A percentile compares a stretch with the other conserved stretches of the same genome.
Evolutionary conservation across 768 basidiomycete genomes (phyloP).

Genomic region (Calocera viscosa): DNA sequence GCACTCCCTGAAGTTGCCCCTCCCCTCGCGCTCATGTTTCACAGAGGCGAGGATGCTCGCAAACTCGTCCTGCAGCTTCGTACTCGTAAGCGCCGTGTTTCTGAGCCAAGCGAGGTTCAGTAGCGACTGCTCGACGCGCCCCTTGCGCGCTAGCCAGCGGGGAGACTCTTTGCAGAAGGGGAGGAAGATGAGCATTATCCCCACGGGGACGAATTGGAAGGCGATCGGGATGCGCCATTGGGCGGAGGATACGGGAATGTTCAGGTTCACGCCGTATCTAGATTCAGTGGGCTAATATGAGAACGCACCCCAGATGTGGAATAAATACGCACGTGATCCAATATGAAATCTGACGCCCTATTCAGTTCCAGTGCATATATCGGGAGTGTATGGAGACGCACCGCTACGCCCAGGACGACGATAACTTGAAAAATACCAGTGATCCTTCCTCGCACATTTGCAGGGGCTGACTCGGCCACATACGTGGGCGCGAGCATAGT

Average conservation of each 20-base stretch:
- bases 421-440: conserved; percentile 80
- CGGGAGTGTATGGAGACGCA: conserved; percentile 68
- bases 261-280: conserved; percentile 14
- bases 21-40: conserved; percentile 53
- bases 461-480: conserved; percentile 78
- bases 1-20: conserved; percentile 60
- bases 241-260: conserved; percentile 7
- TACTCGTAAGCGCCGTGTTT: background rate
- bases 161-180: conserved; percentile 11
- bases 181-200: conserved; percentile 7
- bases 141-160: conserved; percentile 4
- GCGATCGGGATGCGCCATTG: conserved; percentile 10
- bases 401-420: conserved; percentile 74
- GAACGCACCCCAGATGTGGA: background rate
- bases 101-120: conserved; percentile 4
- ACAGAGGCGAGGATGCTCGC: conserved; percentile 70
- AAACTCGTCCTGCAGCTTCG: conserved; percentile 5
- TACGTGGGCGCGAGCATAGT: conserved; percentile 76
- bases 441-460: conserved; percentile 72
- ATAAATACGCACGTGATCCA: conserved; percentile 7
- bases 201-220: conserved; percentile 9
- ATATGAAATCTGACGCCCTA: background rate
- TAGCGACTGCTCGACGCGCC: background rate
- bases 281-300: background rate
- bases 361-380: conserved; percentile 20